A percentile compares a stretch with the other conserved stretches of the same genome.
These are phyloP conservation scores for Flammula alnicola DNA, from an alignment of 1,284 basidiomycete genomes.

Conservation along the genomic window DNA sequence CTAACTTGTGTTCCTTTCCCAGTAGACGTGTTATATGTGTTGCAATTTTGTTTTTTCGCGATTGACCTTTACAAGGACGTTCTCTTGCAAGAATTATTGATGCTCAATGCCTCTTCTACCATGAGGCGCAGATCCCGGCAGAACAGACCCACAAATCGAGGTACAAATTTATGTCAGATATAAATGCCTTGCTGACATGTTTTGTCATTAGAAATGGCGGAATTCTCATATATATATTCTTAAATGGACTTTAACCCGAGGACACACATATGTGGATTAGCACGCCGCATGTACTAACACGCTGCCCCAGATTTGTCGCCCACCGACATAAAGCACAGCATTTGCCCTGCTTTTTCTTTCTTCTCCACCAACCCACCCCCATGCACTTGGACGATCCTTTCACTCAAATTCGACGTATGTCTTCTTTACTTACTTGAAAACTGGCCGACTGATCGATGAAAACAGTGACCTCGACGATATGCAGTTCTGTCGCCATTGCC, in stretches of 20 bases:
- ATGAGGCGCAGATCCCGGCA: no score
- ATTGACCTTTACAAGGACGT: no score
- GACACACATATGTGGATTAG: constrained; percentile 4
- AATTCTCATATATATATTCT: not conserved
- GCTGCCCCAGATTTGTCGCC: constrained; percentile 6
- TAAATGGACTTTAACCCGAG: constrained; percentile 3
- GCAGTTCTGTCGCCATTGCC: constrained; percentile 9
- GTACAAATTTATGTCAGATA: not conserved
- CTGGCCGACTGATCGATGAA: not conserved
- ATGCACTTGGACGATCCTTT: constrained; percentile 3
- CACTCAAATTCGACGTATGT: constrained; percentile 5
- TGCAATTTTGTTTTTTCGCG: no score
- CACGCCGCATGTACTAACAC: constrained; percentile 5
- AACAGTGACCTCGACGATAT: constrained; percentile 16
- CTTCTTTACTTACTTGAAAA: not conserved
- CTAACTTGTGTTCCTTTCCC: no score
- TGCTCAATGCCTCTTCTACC: no score
- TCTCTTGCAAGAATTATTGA: no score
- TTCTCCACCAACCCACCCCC: not conserved
- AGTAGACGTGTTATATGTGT: no score
- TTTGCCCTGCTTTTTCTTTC: not conserved
- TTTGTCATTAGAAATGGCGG: not conserved
- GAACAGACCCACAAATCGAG: no score
- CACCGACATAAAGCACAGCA: not conserved
- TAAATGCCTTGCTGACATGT: not conserved